phyloP scores from a whole-genome alignment of 352 stramenopile genomes.

The Pythium aristosporum region DNA sequence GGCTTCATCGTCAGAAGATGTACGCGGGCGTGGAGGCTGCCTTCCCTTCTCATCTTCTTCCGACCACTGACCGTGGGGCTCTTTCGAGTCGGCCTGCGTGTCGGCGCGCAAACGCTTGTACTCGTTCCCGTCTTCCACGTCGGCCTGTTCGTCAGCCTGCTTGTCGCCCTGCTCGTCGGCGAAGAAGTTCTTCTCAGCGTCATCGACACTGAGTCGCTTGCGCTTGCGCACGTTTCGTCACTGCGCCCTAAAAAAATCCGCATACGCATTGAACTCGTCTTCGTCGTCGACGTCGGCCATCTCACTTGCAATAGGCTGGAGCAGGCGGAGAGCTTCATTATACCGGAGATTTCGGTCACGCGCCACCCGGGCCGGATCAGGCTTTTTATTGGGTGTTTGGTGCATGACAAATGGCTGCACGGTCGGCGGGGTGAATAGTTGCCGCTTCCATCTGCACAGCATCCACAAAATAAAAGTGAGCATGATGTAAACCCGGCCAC shows the following conservation, averaged over 20 bases:
- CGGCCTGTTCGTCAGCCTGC: too few species aligned
- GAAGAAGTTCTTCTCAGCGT: neutral
- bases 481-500: neutral
- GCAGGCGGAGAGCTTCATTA: constrained; percentile 10
- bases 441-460: constrained; percentile 11
- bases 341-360: neutral
- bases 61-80: too few species aligned
- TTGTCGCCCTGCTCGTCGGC: too few species aligned
- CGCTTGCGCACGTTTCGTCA: constrained; percentile 1
- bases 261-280: neutral
- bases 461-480: neutral
- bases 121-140: neutral
- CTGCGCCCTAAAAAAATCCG: neutral
- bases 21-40: too few species aligned
- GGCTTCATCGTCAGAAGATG: too few species aligned
- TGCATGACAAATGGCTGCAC: neutral
- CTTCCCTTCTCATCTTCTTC: too few species aligned
- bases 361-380: neutral
- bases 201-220: neutral
- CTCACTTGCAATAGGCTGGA: constrained; percentile 7
- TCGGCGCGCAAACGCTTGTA: neutral
- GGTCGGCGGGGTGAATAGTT: neutral
- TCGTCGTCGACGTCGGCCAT: constrained; percentile 5
- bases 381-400: neutral
- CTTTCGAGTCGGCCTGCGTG: too few species aligned